Evolutionary conservation across 2,329 filamentous ascomycete genomes (phyloP).

Genomic region (Stenocarpella maydis): DNA sequence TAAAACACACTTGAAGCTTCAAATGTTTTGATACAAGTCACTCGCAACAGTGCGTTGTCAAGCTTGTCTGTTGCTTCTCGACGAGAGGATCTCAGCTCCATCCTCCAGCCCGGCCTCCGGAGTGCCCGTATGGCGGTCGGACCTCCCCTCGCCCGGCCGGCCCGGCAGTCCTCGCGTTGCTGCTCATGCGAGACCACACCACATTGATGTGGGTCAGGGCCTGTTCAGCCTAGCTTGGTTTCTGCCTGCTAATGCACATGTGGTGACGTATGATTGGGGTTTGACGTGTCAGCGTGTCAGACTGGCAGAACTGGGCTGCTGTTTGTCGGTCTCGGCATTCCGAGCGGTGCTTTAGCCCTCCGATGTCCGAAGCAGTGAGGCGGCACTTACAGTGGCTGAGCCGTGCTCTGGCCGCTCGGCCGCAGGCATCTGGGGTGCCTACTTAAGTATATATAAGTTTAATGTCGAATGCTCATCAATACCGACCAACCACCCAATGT

Average conservation of each 20-base stretch:
- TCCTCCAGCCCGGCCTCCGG: no score
- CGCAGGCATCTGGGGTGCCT: no score
- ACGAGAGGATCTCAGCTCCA: no score
- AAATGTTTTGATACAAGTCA: no score
- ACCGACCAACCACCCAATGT: neutral
- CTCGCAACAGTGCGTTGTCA: no score
- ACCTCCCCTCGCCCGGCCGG: no score
- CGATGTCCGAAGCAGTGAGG: constrained; percentile 17
- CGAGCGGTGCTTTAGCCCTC: neutral
- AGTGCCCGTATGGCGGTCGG: no score
- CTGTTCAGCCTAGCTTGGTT: neutral
- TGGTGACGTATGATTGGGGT: neutral
- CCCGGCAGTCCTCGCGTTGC: neutral
- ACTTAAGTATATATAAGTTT: no score
- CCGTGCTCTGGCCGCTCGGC: neutral
- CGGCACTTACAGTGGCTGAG: no score
- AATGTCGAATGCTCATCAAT: neutral
- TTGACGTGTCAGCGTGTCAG: neutral
- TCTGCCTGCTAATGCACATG: neutral
- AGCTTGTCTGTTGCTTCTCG: no score
- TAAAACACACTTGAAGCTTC: no score
- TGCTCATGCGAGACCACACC: neutral
- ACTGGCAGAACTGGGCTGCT: no score
- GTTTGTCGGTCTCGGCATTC: constrained; percentile 17
- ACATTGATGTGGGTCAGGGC: neutral